Evolutionary conservation across 2,329 filamentous ascomycete genomes (phyloP), one percentile per base, ranked within the genome.

Genomic region (Nemania serpens): DNA sequence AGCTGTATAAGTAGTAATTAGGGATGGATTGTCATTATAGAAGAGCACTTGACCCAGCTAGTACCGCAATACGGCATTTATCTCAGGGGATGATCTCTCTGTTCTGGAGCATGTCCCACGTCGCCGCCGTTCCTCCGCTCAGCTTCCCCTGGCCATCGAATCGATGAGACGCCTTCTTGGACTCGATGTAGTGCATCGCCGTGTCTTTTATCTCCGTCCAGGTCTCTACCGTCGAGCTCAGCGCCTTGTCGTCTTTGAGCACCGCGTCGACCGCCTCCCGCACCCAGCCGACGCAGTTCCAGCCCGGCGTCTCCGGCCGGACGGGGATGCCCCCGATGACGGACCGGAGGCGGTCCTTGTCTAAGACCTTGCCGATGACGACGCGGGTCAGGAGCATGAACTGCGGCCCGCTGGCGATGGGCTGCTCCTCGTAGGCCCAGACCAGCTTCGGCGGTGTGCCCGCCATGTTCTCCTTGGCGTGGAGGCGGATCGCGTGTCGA

Each of bases 271-370:
- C 62, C 3, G 77, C 77, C 64, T 81, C 77, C 58, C 74, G 71
- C 3, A 79, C 74, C 78, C 77, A 81, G 0, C 25, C 61, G 0
- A 80, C 75, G 66, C 78, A 81, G 59, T 79, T 80, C 76, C 77
- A 81, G n/a, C 70, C 71, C 12, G 63, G 55, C 25, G 70, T 61
- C 12, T 68, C 63, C 10, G 33, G 25, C 56, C 73, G 66, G 42
- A 77, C 62, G 37, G 73, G 74, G 1, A 68, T 73, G 15, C 61
- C 63, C n/a, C 61, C 55, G 42, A 79, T 65, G 39, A 74, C 71
- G 17, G 68, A 60, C 9, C 65, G 64, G n/a, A 75, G 62, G 5
- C 68, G 67, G 41, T 64, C 47, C 36, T 50, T 52, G 53, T 77
- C 65, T 41, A 60, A 64, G 47, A 78, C 67, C 63, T 79, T 78